Conservation (phyloP, 495 filamentous ascomycete genomes). For the Annulohypoxylon stygium region DNA sequence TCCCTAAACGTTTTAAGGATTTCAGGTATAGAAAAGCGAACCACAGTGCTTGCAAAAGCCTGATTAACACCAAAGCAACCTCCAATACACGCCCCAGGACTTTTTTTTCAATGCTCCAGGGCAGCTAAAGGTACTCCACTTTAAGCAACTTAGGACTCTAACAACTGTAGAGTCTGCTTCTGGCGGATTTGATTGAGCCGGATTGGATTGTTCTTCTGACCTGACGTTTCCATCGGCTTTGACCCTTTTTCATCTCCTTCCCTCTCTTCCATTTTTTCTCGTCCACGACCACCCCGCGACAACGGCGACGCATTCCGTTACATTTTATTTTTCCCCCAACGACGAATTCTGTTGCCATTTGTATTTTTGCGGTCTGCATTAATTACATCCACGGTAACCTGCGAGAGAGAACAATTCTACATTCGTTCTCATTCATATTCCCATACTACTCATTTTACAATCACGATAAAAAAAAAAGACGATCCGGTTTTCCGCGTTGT, state of each 20-base stretch:
- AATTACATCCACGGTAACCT: constrained; percentile 15
- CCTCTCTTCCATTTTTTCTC: constrained; percentile 48
- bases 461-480: constrained; percentile 15
- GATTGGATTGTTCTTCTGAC: constrained; percentile 64
- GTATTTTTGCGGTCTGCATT: constrained; percentile 17
- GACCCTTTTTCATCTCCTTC: constrained; percentile 52
- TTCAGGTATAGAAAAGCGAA: constrained; percentile 22
- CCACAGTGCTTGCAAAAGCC: constrained; percentile 1
- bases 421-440: constrained; percentile 13
- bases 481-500: constrained; percentile 39
- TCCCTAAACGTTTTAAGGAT: constrained; percentile 16
- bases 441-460: neutral
- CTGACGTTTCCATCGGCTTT: constrained; percentile 62
- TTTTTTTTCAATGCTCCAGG: constrained; percentile 3
- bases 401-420: constrained; percentile 18
- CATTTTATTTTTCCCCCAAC: constrained; percentile 36
- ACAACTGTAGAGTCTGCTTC: constrained; percentile 34
- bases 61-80: constrained; percentile 3
- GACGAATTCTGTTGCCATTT: constrained; percentile 36
- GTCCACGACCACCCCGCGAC: constrained; percentile 43
- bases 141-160: constrained; percentile 19
- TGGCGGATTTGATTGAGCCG: constrained; percentile 57
- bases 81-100: neutral
- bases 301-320: constrained; percentile 48
- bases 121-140: constrained; percentile 17